These are phyloP conservation scores for Isoetes taiwanensis DNA, from an alignment of 75 land plant genomes.

Conservation along the genomic window DNA sequence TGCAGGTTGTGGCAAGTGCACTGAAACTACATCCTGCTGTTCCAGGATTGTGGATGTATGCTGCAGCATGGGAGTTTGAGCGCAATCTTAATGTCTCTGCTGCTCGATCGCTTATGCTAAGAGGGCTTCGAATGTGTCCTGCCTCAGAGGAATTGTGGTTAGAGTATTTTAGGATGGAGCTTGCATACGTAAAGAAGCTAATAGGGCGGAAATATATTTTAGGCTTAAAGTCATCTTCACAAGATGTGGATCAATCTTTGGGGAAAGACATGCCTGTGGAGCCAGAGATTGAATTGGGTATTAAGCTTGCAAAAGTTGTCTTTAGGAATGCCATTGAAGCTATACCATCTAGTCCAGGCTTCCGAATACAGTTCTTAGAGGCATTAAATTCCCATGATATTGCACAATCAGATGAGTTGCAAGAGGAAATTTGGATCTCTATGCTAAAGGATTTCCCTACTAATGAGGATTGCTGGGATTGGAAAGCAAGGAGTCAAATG, in stretches of 20 bases:
- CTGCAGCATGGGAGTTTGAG: slow-evolving; percentile 93
- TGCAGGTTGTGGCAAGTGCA: slow-evolving; percentile 62
- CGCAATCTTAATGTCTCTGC: slow-evolving; percentile 63
- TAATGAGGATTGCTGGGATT: slow-evolving; percentile 74
- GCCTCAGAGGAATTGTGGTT: slow-evolving; percentile 78
- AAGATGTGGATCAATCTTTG: slow-evolving; percentile 25
- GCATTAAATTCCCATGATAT: slow-evolving; percentile 29
- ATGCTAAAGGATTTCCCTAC: slow-evolving; percentile 50
- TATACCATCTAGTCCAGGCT: slow-evolving; percentile 40
- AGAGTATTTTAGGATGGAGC: slow-evolving; percentile 96
- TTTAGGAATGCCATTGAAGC: slow-evolving; percentile 55
- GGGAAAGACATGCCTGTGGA: slow-evolving; percentile 36
- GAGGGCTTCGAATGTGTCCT: slow-evolving; percentile 71
- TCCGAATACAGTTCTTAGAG: slow-evolving; percentile 57
- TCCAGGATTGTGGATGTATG: slow-evolving; percentile 93
- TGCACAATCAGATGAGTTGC: slow-evolving; percentile 36
- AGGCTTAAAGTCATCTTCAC: background rate
- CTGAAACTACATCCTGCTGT: slow-evolving; percentile 70
- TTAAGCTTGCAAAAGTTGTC: slow-evolving; percentile 36
- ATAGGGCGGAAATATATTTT: slow-evolving; percentile 32
- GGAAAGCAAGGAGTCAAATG: slow-evolving; percentile 49
- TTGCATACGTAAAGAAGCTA: slow-evolving; percentile 69
- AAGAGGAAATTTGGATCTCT: slow-evolving; percentile 40
- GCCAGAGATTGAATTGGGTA: slow-evolving; percentile 32
- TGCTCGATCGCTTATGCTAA: slow-evolving; percentile 81